Base-by-base conservation (phyloP, 345 rosid species). In the Gynandropsis gynandra region DNA sequence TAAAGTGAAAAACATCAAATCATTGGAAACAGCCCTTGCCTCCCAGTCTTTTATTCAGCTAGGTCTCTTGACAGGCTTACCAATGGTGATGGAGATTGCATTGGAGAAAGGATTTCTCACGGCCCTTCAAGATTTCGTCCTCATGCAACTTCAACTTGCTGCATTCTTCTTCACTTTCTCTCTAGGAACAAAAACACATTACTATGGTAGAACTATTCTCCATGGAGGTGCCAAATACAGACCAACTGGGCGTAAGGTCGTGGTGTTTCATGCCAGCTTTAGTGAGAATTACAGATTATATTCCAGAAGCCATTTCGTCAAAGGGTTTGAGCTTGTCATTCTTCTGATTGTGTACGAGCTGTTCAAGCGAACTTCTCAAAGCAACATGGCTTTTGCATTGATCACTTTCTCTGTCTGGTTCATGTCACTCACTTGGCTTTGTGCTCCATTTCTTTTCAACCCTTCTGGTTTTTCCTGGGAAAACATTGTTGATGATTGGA, bases 21-120 rank as follows among this genome's bases (percentile, higher is more conserved):
- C 98, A 49, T 40, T 90, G 61, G 96, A 90, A 72, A 84, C 96
- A 45, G 98, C 98, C 64, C 92, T 90, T 37, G 96, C 96, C 45
- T 87, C 98, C 59, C 98, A 90, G 50, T 90, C 98, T 33, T 90
- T 90, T 75, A 73, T 90, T 63, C 98, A 90, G 75, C 87, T 90
- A 20, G 98, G 98, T 15, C 96, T 90, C 52, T 73, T 90, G 52
- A 90, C 98, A 0, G 98, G 98, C 62, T 69, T 90, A 42, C 98
- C 98, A 35, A 90, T 90, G 98, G 95, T 90, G 62, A 87, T 90
- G 98, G 98, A 90, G 65, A 77, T 90, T 16, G 98, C 92, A 39
- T 87, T 90, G 20, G 98, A 90, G 74, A 90, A 75, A 74, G 98
- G 98, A 56, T 87, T 87, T 69, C 87, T 90, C 34, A 76, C 70